phyloP scores from a whole-genome alignment of 495 filamentous ascomycete genomes.

The Podospora sp. region DNA sequence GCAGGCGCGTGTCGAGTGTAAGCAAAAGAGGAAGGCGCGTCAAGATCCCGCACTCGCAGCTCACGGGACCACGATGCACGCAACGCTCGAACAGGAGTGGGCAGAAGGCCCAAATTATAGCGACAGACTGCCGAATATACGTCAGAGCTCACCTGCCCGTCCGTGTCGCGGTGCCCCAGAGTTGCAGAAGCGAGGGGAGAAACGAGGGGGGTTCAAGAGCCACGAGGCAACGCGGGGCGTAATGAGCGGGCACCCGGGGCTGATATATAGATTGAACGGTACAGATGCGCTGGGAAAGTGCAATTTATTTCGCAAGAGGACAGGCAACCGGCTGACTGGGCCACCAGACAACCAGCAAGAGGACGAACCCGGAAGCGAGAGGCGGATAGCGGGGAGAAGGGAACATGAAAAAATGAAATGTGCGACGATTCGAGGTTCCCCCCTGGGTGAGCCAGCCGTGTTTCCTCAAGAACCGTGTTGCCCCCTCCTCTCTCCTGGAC shows the following conservation, averaged over 20 bases:
- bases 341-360: conserved; percentile 8
- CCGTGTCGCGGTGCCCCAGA: conserved; percentile 14
- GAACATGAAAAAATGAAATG: conserved; percentile 5
- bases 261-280: conserved; percentile 13
- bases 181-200: conserved; percentile 12
- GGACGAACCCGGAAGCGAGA: conserved; percentile 5
- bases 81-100: conserved; percentile 26
- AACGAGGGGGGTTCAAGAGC: conserved; percentile 9
- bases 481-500: background rate
- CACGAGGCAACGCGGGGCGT: conserved; percentile 3
- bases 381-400: background rate
- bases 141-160: conserved; percentile 24
- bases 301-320: conserved; percentile 7
- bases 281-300: background rate
- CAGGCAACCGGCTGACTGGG: background rate
- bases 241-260: conserved; percentile 8
- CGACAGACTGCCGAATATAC: conserved; percentile 36
- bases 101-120: conserved; percentile 26
- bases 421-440: background rate
- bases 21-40: conserved; percentile 31
- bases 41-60: conserved; percentile 24
- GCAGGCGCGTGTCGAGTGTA: conserved; percentile 27
- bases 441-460: conserved; percentile 14
- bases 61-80: conserved; percentile 22
- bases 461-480: conserved; percentile 4